Conservation (phyloP, 1,284 basidiomycete species). For the Moniliella sp. region DNA sequence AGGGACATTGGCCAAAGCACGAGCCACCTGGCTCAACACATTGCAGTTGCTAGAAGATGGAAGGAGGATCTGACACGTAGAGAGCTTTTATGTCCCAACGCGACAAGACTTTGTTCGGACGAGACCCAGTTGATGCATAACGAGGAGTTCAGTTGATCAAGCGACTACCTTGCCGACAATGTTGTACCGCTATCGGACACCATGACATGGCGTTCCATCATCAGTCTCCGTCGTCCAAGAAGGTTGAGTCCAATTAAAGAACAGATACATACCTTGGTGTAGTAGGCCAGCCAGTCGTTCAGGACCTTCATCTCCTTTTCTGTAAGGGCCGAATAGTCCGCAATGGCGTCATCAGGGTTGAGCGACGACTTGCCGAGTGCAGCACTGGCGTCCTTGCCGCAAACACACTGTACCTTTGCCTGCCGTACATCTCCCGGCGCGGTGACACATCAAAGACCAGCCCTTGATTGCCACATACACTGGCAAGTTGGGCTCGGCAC, state of each 20-base stretch:
- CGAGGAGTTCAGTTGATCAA: too few relatives aligned
- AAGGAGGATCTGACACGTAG: too few relatives aligned
- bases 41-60: too few relatives aligned
- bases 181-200: conserved; percentile 30
- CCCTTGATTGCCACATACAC: conserved; percentile 78
- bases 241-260: background rate
- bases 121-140: too few relatives aligned
- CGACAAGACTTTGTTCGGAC: too few relatives aligned
- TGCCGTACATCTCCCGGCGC: conserved; percentile 57
- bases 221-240: background rate
- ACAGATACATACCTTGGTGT: conserved; percentile 15
- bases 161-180: conserved; percentile 26
- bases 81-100: too few relatives aligned
- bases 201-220: too few relatives aligned
- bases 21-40: too few relatives aligned
- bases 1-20: too few relatives aligned
- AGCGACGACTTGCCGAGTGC: conserved; percentile 50
- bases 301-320: conserved; percentile 60
- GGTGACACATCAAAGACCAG: conserved; percentile 55
- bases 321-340: conserved; percentile 60
- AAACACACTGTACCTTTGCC: conserved; percentile 37
- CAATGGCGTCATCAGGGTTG: conserved; percentile 62
- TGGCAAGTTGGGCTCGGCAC: conserved; percentile 44
- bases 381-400: conserved; percentile 59
- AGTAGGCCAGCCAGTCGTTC: conserved; percentile 20